Evolutionary conservation across 768 basidiomycete genomes (phyloP), one percentile per base, ranked within the genome.

Genomic region (Suillus tomentosus): DNA sequence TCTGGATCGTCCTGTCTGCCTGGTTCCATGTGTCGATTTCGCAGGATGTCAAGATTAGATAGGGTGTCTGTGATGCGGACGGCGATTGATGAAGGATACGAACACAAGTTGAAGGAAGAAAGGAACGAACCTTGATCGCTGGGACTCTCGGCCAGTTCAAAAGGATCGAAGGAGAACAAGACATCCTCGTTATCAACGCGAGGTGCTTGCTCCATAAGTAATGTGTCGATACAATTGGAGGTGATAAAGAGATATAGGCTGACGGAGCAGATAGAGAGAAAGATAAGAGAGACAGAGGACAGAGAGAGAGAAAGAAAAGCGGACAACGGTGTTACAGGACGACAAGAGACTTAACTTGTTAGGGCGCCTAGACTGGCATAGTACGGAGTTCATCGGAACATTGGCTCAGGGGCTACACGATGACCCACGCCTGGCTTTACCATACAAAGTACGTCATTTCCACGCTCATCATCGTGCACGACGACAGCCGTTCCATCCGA

Each of bases 171-270:
- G 62, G 80, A 78, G 71, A 85, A 84, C 71, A 87, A 68, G 53
- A 79, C 70, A 67, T 81, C 80, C 61, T 82, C 79, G 80, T 82
- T 83, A 84, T 87, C 84, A 82, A 82, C 80, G 74, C 68, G 72
- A 69, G 66, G 65, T 62, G 69, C 70, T 65, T 74, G 75, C 76
- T 77, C 76, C 81, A 82, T 82, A 53, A 53, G 50, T 31, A 24
- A 55, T 36, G n/a, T 22, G 15, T 9, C 1, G 39, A 42, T 58
- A 58, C 39, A 58, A 34, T 39, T 40, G 55, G 76, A 66, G 48
- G 68, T 51, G 61, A 71, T 69, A 62, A 10, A 60, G n/a, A 68
- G 71, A 40, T 61, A 71, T 68, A 11, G 37, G 22, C 8, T 19
- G 3, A 19, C 14, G 22, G 22, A 58, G 57, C 36, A 66, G 64